phyloP scores from a whole-genome alignment of 352 stramenopile genomes.

The Globisporangium alternatum region DNA sequence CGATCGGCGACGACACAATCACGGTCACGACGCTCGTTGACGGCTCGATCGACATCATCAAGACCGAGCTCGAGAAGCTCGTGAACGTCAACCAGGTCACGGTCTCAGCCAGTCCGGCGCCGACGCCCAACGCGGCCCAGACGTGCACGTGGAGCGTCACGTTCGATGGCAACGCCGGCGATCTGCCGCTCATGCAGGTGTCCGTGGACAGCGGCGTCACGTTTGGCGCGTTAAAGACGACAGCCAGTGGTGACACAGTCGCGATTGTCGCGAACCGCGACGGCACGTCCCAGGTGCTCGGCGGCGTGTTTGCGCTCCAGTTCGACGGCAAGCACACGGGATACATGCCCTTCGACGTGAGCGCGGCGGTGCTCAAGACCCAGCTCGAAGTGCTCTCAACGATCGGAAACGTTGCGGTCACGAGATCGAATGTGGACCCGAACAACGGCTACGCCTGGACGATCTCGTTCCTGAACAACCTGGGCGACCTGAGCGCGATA shows the following conservation, averaged over 20 bases:
- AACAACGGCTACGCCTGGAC: conserved; percentile 93
- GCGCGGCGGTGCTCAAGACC: conserved; percentile 83
- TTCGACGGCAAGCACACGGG: conserved; percentile 89
- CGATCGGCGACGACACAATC: conserved; percentile 82
- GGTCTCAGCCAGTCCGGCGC: conserved; percentile 53
- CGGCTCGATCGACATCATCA: conserved; percentile 91
- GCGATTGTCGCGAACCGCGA: conserved; percentile 31
- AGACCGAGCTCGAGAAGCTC: conserved; percentile 92
- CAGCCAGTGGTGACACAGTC: conserved; percentile 39
- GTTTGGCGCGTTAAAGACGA: conserved; percentile 34
- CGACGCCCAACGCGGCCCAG: conserved; percentile 39
- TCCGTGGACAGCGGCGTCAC: conserved; percentile 37
- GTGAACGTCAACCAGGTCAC: conserved; percentile 88
- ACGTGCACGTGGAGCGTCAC: conserved; percentile 91
- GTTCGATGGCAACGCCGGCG: conserved; percentile 92
- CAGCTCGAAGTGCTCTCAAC: conserved; percentile 89
- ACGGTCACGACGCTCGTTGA: conserved; percentile 67
- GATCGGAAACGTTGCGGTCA: conserved; percentile 87
- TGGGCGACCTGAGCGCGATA: conserved; percentile 83
- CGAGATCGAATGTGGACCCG: conserved; percentile 80
- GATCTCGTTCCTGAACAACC: conserved; percentile 91
- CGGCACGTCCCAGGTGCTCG: conserved; percentile 54
- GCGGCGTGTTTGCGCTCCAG: conserved; percentile 85
- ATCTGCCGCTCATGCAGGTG: conserved; percentile 59
- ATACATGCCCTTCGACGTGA: conserved; percentile 89